Evolutionary conservation across 768 basidiomycete genomes (phyloP).

Genomic region (Russula sp.): DNA sequence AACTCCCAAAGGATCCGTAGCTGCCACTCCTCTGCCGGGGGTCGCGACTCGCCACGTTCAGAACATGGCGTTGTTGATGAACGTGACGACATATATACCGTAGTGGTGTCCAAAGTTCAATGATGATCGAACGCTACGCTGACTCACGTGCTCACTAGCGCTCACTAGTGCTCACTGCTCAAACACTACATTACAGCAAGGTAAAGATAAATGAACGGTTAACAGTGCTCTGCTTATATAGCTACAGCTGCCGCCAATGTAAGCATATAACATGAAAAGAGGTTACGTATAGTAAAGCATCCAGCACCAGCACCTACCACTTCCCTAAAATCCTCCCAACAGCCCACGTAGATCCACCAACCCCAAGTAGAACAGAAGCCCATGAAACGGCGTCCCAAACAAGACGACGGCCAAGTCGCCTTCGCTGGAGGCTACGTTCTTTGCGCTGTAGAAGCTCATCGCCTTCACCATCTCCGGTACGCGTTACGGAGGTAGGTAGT

Average conservation of each 20-base stretch:
- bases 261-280: background rate
- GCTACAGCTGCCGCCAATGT: slow-evolving; percentile 7
- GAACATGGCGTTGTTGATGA: background rate
- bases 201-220: background rate
- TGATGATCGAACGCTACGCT: background rate
- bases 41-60: background rate
- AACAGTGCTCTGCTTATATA: background rate
- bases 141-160: too few species aligned
- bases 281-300: slow-evolving; percentile 6
- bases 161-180: too few species aligned
- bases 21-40: slow-evolving; percentile 15
- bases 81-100: background rate
- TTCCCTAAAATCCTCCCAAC: slow-evolving; percentile 41
- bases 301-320: slow-evolving; percentile 37
- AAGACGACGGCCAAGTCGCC: slow-evolving; percentile 61
- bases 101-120: too few species aligned
- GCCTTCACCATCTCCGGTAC: slow-evolving; percentile 18
- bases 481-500: slow-evolving; percentile 37
- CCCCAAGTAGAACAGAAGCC: slow-evolving; percentile 58
- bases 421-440: slow-evolving; percentile 73
- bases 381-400: slow-evolving; percentile 83
- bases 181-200: too few species aligned
- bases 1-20: slow-evolving; percentile 10
- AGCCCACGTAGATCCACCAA: slow-evolving; percentile 50
- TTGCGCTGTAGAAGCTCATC: slow-evolving; percentile 81